Conservation (phyloP, 192 early-diverging fungal species). For the Fimicolochytrium jonesii region DNA sequence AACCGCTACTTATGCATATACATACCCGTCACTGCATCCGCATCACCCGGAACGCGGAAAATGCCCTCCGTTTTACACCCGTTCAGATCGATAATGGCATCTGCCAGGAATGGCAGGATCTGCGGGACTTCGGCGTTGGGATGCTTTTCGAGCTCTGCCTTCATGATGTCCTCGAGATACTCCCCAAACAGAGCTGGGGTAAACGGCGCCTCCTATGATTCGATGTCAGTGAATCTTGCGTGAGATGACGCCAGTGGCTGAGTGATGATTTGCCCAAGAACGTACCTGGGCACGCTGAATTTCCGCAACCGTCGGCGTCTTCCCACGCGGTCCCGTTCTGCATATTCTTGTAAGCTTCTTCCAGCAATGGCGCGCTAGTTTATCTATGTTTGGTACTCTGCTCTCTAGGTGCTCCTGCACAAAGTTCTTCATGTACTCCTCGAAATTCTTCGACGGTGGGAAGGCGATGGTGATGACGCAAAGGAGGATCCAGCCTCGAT, state of each 20-base stretch:
- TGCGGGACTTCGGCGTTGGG: conserved; percentile 64
- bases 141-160: conserved; percentile 30
- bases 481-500: conserved; percentile 84
- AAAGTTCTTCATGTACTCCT: conserved; percentile 78
- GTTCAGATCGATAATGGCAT: conserved; percentile 67
- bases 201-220: conserved; percentile 69
- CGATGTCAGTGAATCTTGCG: background rate
- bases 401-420: conserved; percentile 51
- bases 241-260: too few relatives aligned
- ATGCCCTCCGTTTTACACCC: conserved; percentile 87
- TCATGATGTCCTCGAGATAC: conserved; percentile 82
- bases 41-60: conserved; percentile 93
- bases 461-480: conserved; percentile 81
- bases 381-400: conserved; percentile 26
- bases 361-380: conserved; percentile 34
- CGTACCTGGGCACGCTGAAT: conserved; percentile 57
- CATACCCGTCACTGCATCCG: conserved; percentile 73
- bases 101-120: conserved; percentile 76
- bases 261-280: background rate
- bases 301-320: conserved; percentile 64
- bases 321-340: conserved; percentile 72
- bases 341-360: conserved; percentile 67
- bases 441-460: conserved; percentile 84
- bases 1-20: too few relatives aligned
- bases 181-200: conserved; percentile 86